These are phyloP conservation scores for Conidiobolus incongruus DNA, from an alignment of 371 early-diverging fungal genomes.

Conservation along the genomic window DNA sequence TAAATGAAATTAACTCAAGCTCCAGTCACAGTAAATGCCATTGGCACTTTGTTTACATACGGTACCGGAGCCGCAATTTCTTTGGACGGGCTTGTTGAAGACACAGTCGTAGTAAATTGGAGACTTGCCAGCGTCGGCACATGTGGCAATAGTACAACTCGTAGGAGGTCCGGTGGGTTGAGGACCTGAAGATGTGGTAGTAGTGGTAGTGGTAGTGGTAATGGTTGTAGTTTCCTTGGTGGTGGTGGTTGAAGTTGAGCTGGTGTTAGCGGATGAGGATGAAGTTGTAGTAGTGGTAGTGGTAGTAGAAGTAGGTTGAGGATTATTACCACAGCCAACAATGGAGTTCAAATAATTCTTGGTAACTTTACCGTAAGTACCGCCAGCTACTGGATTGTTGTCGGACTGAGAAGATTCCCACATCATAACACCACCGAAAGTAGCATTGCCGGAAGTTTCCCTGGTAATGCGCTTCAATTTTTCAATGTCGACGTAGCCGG, in stretches of 20 bases:
- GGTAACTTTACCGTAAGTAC: background rate
- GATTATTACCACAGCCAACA: background rate
- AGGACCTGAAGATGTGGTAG: background rate
- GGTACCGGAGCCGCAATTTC: too few relatives aligned
- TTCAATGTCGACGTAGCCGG: conserved; percentile 11
- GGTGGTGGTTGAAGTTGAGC: background rate
- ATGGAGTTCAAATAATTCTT: background rate
- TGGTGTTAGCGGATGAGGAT: too few relatives aligned
- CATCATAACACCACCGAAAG: background rate
- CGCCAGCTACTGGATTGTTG: background rate
- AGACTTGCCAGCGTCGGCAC: too few relatives aligned
- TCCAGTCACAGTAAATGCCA: too few relatives aligned
- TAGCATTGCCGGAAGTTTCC: background rate
- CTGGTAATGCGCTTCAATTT: background rate
- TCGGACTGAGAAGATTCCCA: conserved; percentile 1
- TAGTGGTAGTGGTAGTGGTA: background rate
- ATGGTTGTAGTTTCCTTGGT: background rate
- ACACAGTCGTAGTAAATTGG: too few relatives aligned
- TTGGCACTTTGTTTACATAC: too few relatives aligned
- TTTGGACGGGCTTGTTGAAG: too few relatives aligned
- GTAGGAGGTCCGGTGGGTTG: too few relatives aligned
- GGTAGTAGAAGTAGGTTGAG: background rate
- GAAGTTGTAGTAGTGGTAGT: background rate
- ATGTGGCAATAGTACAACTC: too few relatives aligned
- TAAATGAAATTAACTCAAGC: too few relatives aligned